Evolutionary conservation across 78 protist species (phyloP).

Genomic region (Speleostelium caveatum): DNA sequence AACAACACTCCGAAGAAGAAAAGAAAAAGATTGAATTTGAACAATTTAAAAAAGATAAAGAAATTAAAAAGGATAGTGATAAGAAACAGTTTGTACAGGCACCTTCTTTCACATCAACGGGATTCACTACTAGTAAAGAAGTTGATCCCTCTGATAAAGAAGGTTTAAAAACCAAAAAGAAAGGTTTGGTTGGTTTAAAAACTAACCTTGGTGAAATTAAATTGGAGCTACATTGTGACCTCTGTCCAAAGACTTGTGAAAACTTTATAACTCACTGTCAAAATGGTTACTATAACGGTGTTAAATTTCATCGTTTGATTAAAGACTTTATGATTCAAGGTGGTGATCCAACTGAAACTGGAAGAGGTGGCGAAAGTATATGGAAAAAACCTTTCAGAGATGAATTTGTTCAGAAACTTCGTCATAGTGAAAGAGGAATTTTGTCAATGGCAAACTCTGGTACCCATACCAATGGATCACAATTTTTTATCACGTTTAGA

Average conservation of each 20-base stretch:
- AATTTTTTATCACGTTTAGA: conserved; percentile 87
- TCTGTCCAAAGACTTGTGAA: conserved; percentile 89
- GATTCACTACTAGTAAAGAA: conserved; percentile 1
- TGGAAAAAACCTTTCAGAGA: conserved; percentile 86
- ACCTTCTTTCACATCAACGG: conserved; percentile 65
- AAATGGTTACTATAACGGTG: conserved; percentile 81
- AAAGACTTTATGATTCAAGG: conserved; percentile 88
- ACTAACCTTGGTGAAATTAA: conserved; percentile 88
- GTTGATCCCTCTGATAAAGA: conserved; percentile 56
- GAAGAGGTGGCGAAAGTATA: conserved; percentile 87
- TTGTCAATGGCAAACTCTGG: conserved; percentile 92
- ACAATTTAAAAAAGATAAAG: conserved; percentile 60
- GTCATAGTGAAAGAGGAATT: conserved; percentile 86
- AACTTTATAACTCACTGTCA: conserved; percentile 84
- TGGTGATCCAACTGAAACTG: conserved; percentile 92
- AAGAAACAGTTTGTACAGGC: conserved; percentile 60
- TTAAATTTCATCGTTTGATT: conserved; percentile 89
- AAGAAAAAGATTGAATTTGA: conserved; percentile 29
- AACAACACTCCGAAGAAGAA: conserved; percentile 35
- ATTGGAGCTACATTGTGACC: conserved; percentile 84
- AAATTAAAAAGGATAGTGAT: conserved; percentile 8
- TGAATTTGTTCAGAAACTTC: conserved; percentile 69
- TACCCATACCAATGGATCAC: conserved; percentile 84
- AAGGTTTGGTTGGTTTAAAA: conserved; percentile 81
- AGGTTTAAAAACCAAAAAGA: conserved; percentile 58